A percentile compares a stretch with the other conserved stretches of the same genome.
Conservation (phyloP, 306 rosid species). For the Trichosanthes cucumerina region DNA sequence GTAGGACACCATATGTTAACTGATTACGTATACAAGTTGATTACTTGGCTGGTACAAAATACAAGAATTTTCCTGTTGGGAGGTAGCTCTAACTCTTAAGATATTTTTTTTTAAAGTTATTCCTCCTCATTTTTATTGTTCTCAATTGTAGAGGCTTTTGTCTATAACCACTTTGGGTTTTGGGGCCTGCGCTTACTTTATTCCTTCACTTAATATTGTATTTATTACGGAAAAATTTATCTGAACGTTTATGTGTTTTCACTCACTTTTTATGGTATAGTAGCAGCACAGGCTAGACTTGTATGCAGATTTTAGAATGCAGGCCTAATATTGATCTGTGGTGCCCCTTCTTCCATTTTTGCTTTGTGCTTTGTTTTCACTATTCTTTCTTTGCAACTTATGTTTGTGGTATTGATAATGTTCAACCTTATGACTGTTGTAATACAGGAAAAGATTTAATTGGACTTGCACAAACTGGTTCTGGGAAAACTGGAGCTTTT, state of each 20-base stretch:
- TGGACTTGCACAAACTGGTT: conserved; percentile 88
- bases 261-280: not conserved
- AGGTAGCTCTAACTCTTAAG: not conserved
- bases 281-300: not conserved
- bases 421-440: not conserved
- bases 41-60: not conserved
- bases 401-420: not conserved
- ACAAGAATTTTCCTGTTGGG: not conserved
- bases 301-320: not conserved
- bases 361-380: not conserved
- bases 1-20: not conserved
- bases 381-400: not conserved
- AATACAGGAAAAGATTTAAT: conserved; percentile 76
- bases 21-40: not conserved
- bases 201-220: not conserved
- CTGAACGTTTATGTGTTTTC: not conserved
- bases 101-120: not conserved
- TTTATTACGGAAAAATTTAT: not conserved
- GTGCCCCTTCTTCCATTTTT: not conserved
- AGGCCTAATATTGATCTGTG: not conserved
- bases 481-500: conserved; percentile 94
- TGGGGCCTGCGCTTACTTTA: not conserved
- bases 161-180: not conserved
- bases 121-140: not conserved
- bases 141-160: not conserved